phyloP scores from a whole-genome alignment of 2,329 filamentous ascomycete genomes.

The Beauveria pseudobassiana region DNA sequence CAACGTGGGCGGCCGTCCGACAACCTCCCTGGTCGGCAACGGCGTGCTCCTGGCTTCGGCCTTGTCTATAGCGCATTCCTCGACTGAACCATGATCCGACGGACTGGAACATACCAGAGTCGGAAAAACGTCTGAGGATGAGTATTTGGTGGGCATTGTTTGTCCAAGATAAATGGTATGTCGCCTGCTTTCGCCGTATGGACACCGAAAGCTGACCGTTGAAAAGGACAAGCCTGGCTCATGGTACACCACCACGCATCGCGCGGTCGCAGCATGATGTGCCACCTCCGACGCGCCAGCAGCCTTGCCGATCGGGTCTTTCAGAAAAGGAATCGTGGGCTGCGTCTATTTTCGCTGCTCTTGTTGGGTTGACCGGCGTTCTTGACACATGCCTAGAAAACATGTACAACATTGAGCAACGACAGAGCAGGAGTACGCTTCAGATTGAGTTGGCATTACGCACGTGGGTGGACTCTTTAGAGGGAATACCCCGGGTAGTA shows the following conservation, averaged over 20 bases:
- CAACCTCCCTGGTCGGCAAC: slow-evolving; percentile 52
- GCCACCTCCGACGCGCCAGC: slow-evolving; percentile 31
- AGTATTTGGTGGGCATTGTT: slow-evolving; percentile 50
- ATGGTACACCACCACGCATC: slow-evolving; percentile 45
- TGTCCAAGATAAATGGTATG: slow-evolving; percentile 48
- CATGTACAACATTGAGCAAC: slow-evolving; percentile 28
- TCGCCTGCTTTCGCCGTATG: background rate
- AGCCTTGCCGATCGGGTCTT: slow-evolving; percentile 21
- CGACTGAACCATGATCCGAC: slow-evolving; percentile 44
- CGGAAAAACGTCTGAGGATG: slow-evolving; percentile 44
- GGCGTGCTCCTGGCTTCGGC: slow-evolving; percentile 42
- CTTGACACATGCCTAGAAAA: slow-evolving; percentile 24
- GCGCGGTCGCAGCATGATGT: slow-evolving; percentile 40
- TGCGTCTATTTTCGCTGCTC: slow-evolving; percentile 35
- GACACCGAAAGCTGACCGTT: background rate
- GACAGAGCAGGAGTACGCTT: slow-evolving; percentile 18
- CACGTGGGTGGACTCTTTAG: slow-evolving; percentile 37
- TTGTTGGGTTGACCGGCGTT: slow-evolving; percentile 36
- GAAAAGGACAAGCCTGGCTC: slow-evolving; percentile 41
- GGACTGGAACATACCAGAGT: slow-evolving; percentile 42
- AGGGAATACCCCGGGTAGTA: slow-evolving; percentile 28
- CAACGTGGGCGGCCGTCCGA: slow-evolving; percentile 52
- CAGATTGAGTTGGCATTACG: slow-evolving; percentile 32
- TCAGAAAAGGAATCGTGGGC: slow-evolving; percentile 17
- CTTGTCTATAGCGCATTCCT: slow-evolving; percentile 46